Base-by-base conservation (phyloP, 805 yeast species). In the Kluyveromyces starmeri region DNA sequence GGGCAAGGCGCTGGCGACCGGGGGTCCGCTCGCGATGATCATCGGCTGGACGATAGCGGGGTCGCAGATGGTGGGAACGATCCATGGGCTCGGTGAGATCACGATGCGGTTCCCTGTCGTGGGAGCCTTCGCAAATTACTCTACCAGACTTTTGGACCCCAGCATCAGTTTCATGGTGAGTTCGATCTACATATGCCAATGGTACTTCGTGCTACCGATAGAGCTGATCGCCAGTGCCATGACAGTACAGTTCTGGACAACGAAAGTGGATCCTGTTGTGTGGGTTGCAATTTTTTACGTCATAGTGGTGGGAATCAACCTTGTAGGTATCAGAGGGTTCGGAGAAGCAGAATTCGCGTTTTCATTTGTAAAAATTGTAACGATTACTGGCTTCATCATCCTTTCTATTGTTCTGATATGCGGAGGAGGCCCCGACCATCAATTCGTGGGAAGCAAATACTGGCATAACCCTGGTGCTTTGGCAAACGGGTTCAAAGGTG, bases 401-500 rank as follows among this genome's bases (percentile, higher is more conserved):
- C 48, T 69, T n/a, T 75, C 76, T 8, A 48, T 65, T 36, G 58
- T 69, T 11, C 48, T 70, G 11, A 51, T 65, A 9, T 58, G 67
- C 43, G 72, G 71, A 32, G 72, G 69, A 35, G 61, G 64, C 13
- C 72, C 73, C 41, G 50, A 47, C 29, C 61, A 62, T 26, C 68
- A 63, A 28, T 62, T 62, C 42, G 53, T 64, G 34, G 76, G 76
- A 25, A 66, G 64, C 12, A 52, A 52, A 41, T 68, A 67, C 50
- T 72, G 73, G 71, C 60, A 62, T 37, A 34, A 68, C 24, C 77
- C 78, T 3, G 77, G 77, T 41, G 67, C 72, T 2, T 70, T 73
- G 44, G 66, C 71, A 20, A 51, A 63, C 43, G 73, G 75, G 6
- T 60, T 77, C 53, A 78, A 76, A 53, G 84, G 84, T 40, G 75